These are phyloP conservation scores for Talaromyces sp. DNA, from an alignment of 2,329 filamentous ascomycete genomes.

Conservation along the genomic window DNA sequence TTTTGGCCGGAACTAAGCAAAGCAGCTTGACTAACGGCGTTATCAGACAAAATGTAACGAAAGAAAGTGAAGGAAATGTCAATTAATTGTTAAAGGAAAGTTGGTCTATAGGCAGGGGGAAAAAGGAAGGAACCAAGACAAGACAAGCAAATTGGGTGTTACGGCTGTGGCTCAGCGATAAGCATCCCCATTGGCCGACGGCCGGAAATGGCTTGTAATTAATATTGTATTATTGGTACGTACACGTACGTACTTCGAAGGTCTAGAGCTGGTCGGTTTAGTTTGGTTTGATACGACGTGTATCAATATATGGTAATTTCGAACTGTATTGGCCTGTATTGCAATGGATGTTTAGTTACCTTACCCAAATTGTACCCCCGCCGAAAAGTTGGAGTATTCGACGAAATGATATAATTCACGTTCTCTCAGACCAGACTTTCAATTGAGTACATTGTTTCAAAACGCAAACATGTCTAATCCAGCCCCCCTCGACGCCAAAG, in stretches of 20 bases:
- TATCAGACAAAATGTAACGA: background rate
- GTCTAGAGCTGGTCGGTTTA: background rate
- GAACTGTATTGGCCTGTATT: background rate
- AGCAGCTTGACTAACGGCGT: too few relatives aligned
- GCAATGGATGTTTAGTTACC: background rate
- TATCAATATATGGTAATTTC: conserved; percentile 1
- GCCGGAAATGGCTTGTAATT: conserved; percentile 5
- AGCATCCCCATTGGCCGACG: conserved; percentile 1
- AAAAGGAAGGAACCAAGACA: conserved; percentile 5
- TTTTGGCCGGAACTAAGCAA: too few relatives aligned
- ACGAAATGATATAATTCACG: background rate
- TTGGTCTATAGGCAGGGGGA: conserved; percentile 2
- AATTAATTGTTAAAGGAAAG: background rate
- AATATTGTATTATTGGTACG: background rate
- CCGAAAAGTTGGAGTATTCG: conserved; percentile 3
- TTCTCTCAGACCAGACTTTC: background rate
- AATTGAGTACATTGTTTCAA: background rate
- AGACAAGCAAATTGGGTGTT: conserved; percentile 7
- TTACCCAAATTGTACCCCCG: background rate
- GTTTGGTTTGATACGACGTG: background rate
- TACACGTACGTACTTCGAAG: background rate
- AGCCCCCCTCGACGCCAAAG: conserved; percentile 18
- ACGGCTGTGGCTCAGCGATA: conserved; percentile 8
- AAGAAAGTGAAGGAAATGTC: background rate
- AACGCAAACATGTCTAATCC: background rate